Base-by-base conservation (phyloP, 1,284 basidiomycete genomes). In the Clitocybe nebularis region DNA sequence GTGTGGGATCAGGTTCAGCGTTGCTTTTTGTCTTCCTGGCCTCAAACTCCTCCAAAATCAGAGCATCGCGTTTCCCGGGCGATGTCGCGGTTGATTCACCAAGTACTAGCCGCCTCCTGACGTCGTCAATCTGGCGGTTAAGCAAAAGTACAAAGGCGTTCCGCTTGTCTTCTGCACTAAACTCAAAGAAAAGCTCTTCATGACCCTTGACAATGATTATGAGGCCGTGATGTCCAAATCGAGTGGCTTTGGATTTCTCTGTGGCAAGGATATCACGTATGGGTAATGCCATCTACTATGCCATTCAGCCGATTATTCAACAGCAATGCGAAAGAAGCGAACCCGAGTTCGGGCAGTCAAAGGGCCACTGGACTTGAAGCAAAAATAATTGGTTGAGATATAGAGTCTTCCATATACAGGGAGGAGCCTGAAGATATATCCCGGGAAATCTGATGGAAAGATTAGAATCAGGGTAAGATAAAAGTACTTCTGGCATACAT, bases 101-200 rank as follows among this genome's bases (percentile, higher is more conserved):
- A 1, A 64, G 53, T 11, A 62, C 66, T 5, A 71, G 51, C 8
- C 81, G 69, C 43, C 68, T 69, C 43, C 75, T 73, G n/a, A 81
- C 68, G 32, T 79, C 77, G 43, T 94, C 92, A 58, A 93, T 79
- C 59, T 93, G 89, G 23, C 76, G 72, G 49, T 93, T 82, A 34
- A 99, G 69, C 11, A 93, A 69, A 3, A 62, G 62, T 11, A 87
- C 75, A 56, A 94, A 92, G 3, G 84, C 79, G 46, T 84, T 75
- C 23, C 93, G 79, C 39, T 89, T 83, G 40, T 89, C 81, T 44
- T 82, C 75, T 7, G 84, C 84, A 30, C 76, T 70, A 58, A 99
- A 95, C 64, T 98, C 95, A 53, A 98, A 87, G 69, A 98, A 99
- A 2, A 99, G 72, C 59, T 99, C 95, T 67, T 98, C 95, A 59